Percentiles rank a stretch among this genome's conserved stretches.
These are phyloP conservation scores for Helicostylum pulchrum DNA, from an alignment of 192 early-diverging fungal species.

Conservation along the genomic window DNA sequence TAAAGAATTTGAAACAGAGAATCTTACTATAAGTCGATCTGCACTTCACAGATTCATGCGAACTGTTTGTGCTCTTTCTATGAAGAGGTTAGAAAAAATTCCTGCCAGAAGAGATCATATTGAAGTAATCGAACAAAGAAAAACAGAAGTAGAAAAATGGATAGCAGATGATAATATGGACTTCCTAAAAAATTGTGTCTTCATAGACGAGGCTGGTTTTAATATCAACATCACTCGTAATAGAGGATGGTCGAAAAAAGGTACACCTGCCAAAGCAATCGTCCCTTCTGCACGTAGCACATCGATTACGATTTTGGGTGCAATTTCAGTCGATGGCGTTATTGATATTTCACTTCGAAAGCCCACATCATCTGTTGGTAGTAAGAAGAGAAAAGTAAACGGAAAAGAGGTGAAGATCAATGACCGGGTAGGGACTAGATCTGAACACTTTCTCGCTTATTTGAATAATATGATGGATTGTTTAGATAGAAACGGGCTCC, in stretches of 20 bases:
- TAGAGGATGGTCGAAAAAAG: conserved; percentile 1
- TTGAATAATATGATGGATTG: conserved; percentile 7
- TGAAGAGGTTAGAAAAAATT: conserved; percentile 3
- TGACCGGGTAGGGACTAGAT: background rate
- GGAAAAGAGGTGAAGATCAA: background rate
- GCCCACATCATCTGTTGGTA: background rate
- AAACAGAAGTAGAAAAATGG: background rate
- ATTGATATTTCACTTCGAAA: conserved; percentile 1
- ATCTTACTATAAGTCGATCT: background rate
- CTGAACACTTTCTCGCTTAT: conserved; percentile 6
- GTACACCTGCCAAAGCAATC: background rate
- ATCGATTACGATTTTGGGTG: conserved; percentile 1
- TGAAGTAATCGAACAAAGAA: background rate
- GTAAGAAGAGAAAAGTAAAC: conserved; percentile 1
- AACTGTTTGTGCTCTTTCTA: background rate
- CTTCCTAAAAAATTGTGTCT: conserved; percentile 19
- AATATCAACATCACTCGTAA: conserved; percentile 19
- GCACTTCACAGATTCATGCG: conserved; percentile 10
- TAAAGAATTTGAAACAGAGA: background rate
- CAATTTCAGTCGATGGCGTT: conserved; percentile 11
- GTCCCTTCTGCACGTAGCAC: conserved; percentile 2
- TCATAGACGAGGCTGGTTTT: conserved; percentile 23
- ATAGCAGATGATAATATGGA: conserved; percentile 3
- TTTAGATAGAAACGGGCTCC: conserved; percentile 3
- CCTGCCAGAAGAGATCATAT: background rate